Conservation (phyloP, 352 stramenopile genomes). For the Elongisporangium senticosum region DNA sequence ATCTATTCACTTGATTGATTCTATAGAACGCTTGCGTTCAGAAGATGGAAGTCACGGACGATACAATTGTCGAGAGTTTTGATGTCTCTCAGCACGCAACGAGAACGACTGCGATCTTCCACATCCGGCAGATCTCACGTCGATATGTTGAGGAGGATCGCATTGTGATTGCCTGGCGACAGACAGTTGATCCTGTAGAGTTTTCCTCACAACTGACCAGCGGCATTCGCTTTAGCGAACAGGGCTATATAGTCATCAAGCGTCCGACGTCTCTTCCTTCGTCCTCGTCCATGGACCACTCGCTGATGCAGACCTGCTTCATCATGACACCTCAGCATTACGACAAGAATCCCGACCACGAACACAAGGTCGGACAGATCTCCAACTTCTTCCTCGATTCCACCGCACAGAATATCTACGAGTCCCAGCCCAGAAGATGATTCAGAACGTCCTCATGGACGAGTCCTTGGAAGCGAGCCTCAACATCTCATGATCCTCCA, state of each 20-base stretch:
- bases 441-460: not conserved
- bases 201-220: slow-evolving; percentile 40
- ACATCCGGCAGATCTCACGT: slow-evolving; percentile 1
- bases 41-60: slow-evolving; percentile 1
- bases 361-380: not conserved
- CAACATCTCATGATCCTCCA: not conserved
- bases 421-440: not conserved
- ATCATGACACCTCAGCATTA: not conserved
- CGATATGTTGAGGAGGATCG: slow-evolving; percentile 13
- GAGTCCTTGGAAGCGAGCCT: not conserved
- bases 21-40: not conserved
- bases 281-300: not conserved
- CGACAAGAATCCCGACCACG: not conserved
- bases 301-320: not conserved
- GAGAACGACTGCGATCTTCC: slow-evolving; percentile 5
- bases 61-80: slow-evolving; percentile 1
- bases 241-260: slow-evolving; percentile 55
- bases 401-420: not conserved
- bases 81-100: slow-evolving; percentile 6
- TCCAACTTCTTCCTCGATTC: not conserved
- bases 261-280: slow-evolving; percentile 11
- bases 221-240: slow-evolving; percentile 50
- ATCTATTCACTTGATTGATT: too few species aligned
- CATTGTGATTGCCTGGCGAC: slow-evolving; percentile 36
- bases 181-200: slow-evolving; percentile 47